Conservation (phyloP, 148 eudicot genomes). For the Vaccinium corymbosum region DNA sequence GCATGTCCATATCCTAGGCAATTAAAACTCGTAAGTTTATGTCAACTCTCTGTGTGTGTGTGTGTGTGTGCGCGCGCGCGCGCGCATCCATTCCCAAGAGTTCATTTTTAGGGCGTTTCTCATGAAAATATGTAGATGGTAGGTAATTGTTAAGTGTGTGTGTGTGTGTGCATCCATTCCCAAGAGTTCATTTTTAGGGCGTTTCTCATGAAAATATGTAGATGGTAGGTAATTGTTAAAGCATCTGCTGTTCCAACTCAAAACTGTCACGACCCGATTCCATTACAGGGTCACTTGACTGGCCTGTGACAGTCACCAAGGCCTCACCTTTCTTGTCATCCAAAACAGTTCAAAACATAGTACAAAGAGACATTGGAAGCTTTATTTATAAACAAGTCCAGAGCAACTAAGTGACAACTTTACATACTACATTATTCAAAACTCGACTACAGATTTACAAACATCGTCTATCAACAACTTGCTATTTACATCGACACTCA, state of each 20-base stretch:
- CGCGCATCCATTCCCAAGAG: background rate
- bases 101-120: background rate
- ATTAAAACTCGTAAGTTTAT: conserved; percentile 60
- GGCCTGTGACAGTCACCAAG: too few species aligned
- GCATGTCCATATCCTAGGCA: conserved; percentile 90
- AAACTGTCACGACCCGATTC: too few species aligned
- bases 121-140: background rate
- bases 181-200: background rate
- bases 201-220: background rate
- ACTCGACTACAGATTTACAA: too few species aligned
- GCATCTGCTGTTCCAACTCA: background rate
- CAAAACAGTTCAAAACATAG: too few species aligned
- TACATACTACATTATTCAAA: too few species aligned
- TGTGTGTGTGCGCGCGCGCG: background rate
- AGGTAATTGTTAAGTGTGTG: background rate
- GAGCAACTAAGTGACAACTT: too few species aligned
- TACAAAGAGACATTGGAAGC: too few species aligned
- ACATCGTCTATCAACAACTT: too few species aligned
- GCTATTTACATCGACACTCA: too few species aligned
- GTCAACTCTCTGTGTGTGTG: background rate
- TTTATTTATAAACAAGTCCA: too few species aligned
- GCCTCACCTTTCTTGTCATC: too few species aligned
- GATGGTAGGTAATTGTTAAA: background rate
- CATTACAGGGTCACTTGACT: too few species aligned
- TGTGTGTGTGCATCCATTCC: background rate